These are phyloP conservation scores for Sphaceloma murrayae DNA, from an alignment of 2,329 filamentous ascomycete species.

Conservation along the genomic window DNA sequence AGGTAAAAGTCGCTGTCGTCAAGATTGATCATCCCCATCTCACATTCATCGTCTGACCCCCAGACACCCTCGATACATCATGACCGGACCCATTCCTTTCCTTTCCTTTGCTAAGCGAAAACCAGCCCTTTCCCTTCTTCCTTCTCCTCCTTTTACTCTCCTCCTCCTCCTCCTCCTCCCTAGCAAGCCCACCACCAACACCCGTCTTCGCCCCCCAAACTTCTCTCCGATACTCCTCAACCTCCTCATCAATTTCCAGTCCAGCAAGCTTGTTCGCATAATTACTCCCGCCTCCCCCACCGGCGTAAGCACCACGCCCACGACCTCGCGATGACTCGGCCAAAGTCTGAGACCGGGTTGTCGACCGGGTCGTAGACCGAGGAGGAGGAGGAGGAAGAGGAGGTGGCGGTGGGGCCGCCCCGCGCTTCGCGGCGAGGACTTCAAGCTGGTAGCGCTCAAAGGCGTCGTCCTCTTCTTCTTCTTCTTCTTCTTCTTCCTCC, in stretches of 20 bases:
- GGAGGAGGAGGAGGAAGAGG: too few relatives aligned
- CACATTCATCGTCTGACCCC: not conserved
- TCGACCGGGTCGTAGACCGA: too few relatives aligned
- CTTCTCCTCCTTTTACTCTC: too few relatives aligned
- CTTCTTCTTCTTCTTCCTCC: conserved; percentile 4
- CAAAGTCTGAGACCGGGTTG: not conserved
- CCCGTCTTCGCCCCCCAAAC: not conserved
- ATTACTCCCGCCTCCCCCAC: not conserved
- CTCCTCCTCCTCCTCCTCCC: not conserved
- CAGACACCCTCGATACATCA: conserved; percentile 1
- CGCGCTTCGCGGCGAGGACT: conserved; percentile 12
- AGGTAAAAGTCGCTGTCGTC: too few relatives aligned
- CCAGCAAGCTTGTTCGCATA: conserved; percentile 2
- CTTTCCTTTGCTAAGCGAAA: conserved; percentile 5
- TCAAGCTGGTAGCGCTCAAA: conserved; percentile 10
- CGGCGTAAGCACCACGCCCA: not conserved
- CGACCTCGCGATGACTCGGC: not conserved
- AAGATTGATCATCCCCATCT: conserved; percentile 12
- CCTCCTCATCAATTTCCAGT: conserved; percentile 8
- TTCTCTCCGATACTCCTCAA: conserved; percentile 11
- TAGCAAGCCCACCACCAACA: too few relatives aligned
- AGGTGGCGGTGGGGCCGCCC: too few relatives aligned
- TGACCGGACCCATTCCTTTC: not conserved
- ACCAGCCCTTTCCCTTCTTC: conserved; percentile 3
- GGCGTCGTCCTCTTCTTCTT: conserved; percentile 3